A percentile compares a stretch with the other conserved stretches of the same genome.
Conservation (phyloP, 2,329 filamentous ascomycete genomes). For the Pseudocercospora eumusae region DNA sequence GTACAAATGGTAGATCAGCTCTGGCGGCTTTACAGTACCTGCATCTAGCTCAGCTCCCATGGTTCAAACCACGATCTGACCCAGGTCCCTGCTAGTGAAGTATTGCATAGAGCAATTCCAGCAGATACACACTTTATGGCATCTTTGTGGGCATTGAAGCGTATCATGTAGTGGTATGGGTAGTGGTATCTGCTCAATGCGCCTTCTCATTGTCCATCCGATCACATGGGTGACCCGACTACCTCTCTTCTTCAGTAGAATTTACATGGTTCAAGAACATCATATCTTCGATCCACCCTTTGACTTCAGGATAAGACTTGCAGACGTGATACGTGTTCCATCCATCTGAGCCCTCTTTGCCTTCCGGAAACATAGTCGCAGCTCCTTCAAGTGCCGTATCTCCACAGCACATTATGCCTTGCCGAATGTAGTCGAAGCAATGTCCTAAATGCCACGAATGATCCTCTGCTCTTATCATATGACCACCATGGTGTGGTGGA, state of each 20-base stretch:
- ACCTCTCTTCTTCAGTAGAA: background rate
- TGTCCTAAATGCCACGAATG: constrained; percentile 20
- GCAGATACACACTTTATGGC: too few species aligned
- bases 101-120: too few species aligned
- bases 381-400: constrained; percentile 20
- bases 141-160: background rate
- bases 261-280: constrained; percentile 2
- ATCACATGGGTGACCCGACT: background rate
- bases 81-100: too few species aligned
- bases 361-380: constrained; percentile 19
- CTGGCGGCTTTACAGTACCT: background rate
- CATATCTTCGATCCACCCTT: constrained; percentile 12
- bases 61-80: too few species aligned
- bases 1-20: background rate
- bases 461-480: constrained; percentile 8
- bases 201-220: background rate
- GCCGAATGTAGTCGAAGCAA: constrained; percentile 19
- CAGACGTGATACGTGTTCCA: constrained; percentile 20
- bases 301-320: constrained; percentile 18
- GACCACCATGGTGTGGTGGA: background rate
- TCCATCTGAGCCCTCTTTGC: constrained; percentile 16
- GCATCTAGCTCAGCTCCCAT: too few species aligned
- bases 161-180: background rate
- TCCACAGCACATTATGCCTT: constrained; percentile 21
- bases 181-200: background rate